phyloP scores from a whole-genome alignment of 441 rosid genomes.

The Pelargonium citronellum region DNA sequence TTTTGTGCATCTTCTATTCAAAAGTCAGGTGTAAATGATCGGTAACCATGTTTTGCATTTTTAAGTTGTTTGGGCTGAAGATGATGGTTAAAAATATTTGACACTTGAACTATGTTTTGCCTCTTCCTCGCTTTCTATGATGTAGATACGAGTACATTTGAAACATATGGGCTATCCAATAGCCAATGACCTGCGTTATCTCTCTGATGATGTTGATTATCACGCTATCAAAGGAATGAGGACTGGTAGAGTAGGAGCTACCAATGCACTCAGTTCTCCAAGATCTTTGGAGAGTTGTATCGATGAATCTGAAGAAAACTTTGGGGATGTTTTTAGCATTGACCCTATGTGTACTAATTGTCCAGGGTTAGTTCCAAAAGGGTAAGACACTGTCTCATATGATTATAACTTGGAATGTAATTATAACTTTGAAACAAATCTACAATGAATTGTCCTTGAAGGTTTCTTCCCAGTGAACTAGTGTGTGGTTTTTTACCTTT shows the following conservation, averaged over 20 bases:
- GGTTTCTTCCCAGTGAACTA: neutral
- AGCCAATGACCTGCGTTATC: slow-evolving; percentile 78
- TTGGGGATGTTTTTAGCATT: slow-evolving; percentile 47
- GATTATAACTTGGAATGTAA: neutral
- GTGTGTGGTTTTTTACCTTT: neutral
- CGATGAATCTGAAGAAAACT: slow-evolving; percentile 28
- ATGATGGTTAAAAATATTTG: neutral
- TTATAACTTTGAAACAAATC: neutral
- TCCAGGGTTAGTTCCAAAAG: slow-evolving; percentile 68
- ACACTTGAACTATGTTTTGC: slow-evolving; percentile 2
- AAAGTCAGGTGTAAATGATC: no score
- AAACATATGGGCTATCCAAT: slow-evolving; percentile 75
- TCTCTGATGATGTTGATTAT: slow-evolving; percentile 33
- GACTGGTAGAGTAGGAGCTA: slow-evolving; percentile 50
- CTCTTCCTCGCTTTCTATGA: neutral
- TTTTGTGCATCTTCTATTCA: no score
- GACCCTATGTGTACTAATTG: slow-evolving; percentile 90
- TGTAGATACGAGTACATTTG: slow-evolving; percentile 85
- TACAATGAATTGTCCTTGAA: neutral
- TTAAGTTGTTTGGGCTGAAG: neutral
- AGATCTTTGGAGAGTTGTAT: slow-evolving; percentile 16
- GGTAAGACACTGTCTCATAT: slow-evolving; percentile 34
- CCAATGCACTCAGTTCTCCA: slow-evolving; percentile 25
- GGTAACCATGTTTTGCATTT: neutral
- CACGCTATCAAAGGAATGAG: slow-evolving; percentile 33